phyloP scores from a whole-genome alignment of 805 yeast genomes.

The Pichia occidentalis region DNA sequence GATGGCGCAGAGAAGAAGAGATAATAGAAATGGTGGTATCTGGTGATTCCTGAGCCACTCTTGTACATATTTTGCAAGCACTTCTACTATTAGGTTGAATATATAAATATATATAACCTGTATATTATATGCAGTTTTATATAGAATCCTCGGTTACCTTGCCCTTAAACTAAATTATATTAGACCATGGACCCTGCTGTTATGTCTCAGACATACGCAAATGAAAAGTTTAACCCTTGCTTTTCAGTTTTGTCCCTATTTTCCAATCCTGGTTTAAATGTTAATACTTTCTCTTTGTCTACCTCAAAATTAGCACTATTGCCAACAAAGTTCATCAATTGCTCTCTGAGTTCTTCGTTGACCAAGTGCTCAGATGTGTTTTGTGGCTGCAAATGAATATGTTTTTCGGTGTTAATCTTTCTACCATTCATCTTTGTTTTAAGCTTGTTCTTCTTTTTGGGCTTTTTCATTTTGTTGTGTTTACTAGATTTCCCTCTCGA shows the following conservation, averaged over 20 bases:
- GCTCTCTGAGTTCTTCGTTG: conserved; percentile 15
- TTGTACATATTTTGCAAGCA: not conserved
- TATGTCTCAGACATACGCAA: conserved; percentile 18
- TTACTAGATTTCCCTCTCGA: not conserved
- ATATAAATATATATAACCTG: not conserved
- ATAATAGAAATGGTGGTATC: conserved; percentile 24
- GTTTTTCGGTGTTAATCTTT: conserved; percentile 1
- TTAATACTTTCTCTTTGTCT: conserved; percentile 20
- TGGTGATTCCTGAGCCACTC: conserved; percentile 20
- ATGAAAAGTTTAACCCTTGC: conserved; percentile 22
- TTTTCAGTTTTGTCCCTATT: conserved; percentile 10
- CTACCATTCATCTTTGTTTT: not conserved
- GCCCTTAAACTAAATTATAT: not conserved
- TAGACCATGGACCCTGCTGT: not conserved
- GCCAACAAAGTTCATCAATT: conserved; percentile 19
- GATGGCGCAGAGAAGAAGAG: conserved; percentile 35
- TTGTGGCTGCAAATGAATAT: conserved; percentile 7
- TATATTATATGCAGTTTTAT: too few species aligned
- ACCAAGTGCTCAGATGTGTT: not conserved
- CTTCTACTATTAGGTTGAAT: not conserved
- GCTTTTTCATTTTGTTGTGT: not conserved
- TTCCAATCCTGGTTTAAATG: conserved; percentile 16
- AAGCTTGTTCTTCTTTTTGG: conserved; percentile 1
- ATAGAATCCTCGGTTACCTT: too few species aligned
- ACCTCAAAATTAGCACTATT: conserved; percentile 21